A percentile compares a stretch with the other conserved stretches of the same genome.
These are phyloP conservation scores for Eutrema japonicum DNA, from an alignment of 345 rosid genomes.

Conservation along the genomic window DNA sequence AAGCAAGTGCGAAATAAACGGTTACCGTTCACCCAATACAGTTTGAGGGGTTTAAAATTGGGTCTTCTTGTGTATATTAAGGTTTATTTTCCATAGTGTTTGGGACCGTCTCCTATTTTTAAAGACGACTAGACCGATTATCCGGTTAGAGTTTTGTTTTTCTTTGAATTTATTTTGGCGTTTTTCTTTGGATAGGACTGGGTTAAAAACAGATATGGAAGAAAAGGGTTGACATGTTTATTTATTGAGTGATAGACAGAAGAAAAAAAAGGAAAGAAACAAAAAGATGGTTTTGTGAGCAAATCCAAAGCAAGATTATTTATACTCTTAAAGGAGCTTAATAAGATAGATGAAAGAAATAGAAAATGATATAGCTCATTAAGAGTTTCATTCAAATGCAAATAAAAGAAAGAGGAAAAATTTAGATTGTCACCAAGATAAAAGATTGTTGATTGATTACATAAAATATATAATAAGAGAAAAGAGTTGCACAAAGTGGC, in stretches of 20 bases:
- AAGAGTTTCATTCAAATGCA: no score
- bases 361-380: no score
- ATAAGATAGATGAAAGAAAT: no score
- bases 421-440: no score
- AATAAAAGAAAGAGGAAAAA: no score
- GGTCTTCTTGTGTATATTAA: constrained; percentile 29
- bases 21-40: background rate
- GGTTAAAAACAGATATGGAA: background rate
- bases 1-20: constrained; percentile 13
- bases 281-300: background rate
- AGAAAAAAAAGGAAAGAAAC: background rate
- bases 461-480: no score
- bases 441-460: no score
- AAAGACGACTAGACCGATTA: constrained; percentile 29
- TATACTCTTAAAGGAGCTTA: no score
- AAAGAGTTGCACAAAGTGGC: no score
- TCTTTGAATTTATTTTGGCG: no score
- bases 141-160: constrained; percentile 34
- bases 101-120: constrained; percentile 29
- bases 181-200: constrained; percentile 27
- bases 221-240: constrained; percentile 33
- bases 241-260: constrained; percentile 8
- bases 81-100: constrained; percentile 28
- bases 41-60: constrained; percentile 20
- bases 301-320: no score